Conservation (phyloP, 495 filamentous ascomycete species). For the Penicillium malachiteum region DNA sequence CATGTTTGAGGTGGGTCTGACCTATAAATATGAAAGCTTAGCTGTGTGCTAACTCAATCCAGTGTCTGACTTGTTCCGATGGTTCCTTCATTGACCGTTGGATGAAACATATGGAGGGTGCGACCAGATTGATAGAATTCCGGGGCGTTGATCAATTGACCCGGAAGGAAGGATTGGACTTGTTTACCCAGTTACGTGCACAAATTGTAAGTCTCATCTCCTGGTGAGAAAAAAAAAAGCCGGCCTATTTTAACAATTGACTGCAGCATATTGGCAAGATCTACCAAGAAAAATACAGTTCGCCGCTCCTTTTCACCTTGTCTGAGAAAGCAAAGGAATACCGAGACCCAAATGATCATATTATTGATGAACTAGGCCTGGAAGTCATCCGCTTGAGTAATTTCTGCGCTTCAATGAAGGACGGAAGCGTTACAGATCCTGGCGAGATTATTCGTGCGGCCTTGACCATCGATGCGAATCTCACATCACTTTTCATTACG, state of each 20-base stretch:
- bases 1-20: conserved; percentile 14
- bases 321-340: conserved; percentile 7
- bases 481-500: conserved; percentile 8
- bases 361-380: conserved; percentile 7
- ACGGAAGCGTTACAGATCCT: conserved; percentile 7
- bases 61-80: conserved; percentile 16
- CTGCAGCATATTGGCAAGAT: conserved; percentile 5
- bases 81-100: conserved; percentile 14
- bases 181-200: conserved; percentile 10
- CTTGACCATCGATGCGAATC: conserved; percentile 12
- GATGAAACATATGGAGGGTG: conserved; percentile 21
- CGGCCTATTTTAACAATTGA: background rate
- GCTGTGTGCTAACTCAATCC: too few relatives aligned
- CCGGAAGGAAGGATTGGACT: conserved; percentile 2
- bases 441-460: conserved; percentile 12
- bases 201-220: conserved; percentile 9
- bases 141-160: conserved; percentile 12
- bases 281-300: conserved; percentile 11
- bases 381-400: conserved; percentile 4
- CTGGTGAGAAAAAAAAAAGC: background rate
- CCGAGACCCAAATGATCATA: conserved; percentile 6
- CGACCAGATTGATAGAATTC: conserved; percentile 11
- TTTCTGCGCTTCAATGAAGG: conserved; percentile 13
- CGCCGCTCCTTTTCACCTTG: conserved; percentile 7
- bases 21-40: background rate